Evolutionary conservation across 768 basidiomycete species (phyloP).

Genomic region (Amanita phalloides): DNA sequence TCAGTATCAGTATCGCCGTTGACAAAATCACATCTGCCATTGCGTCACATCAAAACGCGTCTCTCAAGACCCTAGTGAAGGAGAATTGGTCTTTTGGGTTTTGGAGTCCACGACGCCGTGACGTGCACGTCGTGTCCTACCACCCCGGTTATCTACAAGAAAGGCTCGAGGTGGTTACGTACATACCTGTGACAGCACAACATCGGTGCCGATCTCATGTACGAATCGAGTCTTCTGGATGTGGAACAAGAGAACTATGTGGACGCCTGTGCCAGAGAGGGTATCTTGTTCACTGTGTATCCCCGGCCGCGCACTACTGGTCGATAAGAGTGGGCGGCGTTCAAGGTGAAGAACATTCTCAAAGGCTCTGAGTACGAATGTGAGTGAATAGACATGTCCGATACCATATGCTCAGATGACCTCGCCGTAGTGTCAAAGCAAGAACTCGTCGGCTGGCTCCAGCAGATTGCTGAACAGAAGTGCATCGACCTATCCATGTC

Average conservation of each 20-base stretch:
- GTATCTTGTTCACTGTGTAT: conserved; percentile 57
- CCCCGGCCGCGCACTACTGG: conserved; percentile 37
- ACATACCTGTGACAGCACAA: conserved; percentile 61
- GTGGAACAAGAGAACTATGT: conserved; percentile 53
- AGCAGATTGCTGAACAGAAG: conserved; percentile 73
- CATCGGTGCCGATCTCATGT: conserved; percentile 84
- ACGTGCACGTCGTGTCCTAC: conserved; percentile 78
- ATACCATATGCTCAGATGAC: not conserved
- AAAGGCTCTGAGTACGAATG: conserved; percentile 70
- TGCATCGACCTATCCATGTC: conserved; percentile 58
- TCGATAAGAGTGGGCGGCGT: conserved; percentile 52
- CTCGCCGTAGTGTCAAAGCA: conserved; percentile 34
- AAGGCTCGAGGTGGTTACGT: conserved; percentile 64
- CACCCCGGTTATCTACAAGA: conserved; percentile 68
- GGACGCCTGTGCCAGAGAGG: conserved; percentile 68
- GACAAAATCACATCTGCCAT: conserved; percentile 68
- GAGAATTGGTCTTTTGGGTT: conserved; percentile 78
- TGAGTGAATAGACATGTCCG: conserved; percentile 18
- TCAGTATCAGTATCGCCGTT: conserved; percentile 67
- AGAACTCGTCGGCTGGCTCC: conserved; percentile 67
- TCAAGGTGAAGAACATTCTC: conserved; percentile 77
- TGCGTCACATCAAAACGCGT: conserved; percentile 58
- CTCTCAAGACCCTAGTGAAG: conserved; percentile 60
- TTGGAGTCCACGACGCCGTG: conserved; percentile 84
- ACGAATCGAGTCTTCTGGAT: conserved; percentile 60